Evolutionary conservation across 768 basidiomycete species (phyloP), one percentile per base, ranked within the genome.

Genomic region (Agaricus subrufescens): DNA sequence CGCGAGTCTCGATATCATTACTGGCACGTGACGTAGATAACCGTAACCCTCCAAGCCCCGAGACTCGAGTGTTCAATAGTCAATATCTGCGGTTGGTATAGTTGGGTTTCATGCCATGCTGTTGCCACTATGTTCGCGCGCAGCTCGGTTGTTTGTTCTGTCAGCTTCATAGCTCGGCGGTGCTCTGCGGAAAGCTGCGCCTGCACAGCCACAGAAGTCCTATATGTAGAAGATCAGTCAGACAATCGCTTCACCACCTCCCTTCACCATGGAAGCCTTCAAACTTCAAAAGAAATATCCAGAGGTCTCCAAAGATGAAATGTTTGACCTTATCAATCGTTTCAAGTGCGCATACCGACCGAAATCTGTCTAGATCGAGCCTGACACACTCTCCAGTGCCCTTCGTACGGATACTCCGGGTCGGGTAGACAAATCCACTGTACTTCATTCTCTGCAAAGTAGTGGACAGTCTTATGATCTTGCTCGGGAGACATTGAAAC

Each of bases 251-350:
- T 23, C 46, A 44, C 40, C 50, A 46, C 51, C 42, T 57, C 40
- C 61, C 29, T 25, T 60, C 58, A 66, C 66, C 49, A 91, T 93
- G 91, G 86, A 92, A 69, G 86, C 89, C 47, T 74, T 97, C 60
- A 86, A 87, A 71, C 78, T 97, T 12, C 89, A 92, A 67, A 92
- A 87, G 76, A 96, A 95, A 71, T 94, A 88, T 66, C 93, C 95
- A 14, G 88, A 95, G 64, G 86, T 97, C 62, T 78, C 90, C 42
- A 84, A 86, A 66, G 94, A 96, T 78, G 94, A 95, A 75, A 93
- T 98, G 86, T 87, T 94, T 63, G 86, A 91, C 67, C 83, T 98
- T 69, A 85, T 97, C 71, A 93, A 88, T 70, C 84, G 87, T 58
- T 99, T 99, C 88, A 96, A 96, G 96, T 97, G 64, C 62, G 94